These are phyloP conservation scores for Friedmanniomyces simplex DNA, from an alignment of 495 filamentous ascomycete species.

Conservation along the genomic window DNA sequence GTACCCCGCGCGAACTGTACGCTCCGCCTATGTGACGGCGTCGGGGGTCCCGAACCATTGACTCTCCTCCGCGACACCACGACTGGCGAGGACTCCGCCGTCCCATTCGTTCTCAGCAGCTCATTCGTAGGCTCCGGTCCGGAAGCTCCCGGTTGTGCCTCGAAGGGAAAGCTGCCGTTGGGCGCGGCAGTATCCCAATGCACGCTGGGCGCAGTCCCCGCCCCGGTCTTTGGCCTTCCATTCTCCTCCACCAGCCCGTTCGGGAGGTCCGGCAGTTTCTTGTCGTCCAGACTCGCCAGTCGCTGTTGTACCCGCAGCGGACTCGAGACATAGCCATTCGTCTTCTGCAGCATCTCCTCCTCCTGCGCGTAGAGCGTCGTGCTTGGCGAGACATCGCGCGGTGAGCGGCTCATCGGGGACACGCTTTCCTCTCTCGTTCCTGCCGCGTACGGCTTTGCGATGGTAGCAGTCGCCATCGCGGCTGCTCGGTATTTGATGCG, in stretches of 20 bases:
- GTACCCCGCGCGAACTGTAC: constrained; percentile 34
- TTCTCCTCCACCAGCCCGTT: background rate
- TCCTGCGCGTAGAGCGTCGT: background rate
- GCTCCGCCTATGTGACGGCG: constrained; percentile 31
- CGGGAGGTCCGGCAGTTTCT: background rate
- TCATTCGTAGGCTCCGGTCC: constrained; percentile 1
- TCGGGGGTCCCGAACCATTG: constrained; percentile 21
- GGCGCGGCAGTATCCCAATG: background rate
- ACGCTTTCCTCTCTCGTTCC: background rate
- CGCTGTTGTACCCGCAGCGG: constrained; percentile 12
- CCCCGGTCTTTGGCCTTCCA: background rate
- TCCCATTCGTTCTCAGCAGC: background rate
- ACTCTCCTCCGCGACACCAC: constrained; percentile 6
- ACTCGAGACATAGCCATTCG: constrained; percentile 9
- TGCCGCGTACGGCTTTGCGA: background rate
- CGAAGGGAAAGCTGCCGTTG: constrained; percentile 6
- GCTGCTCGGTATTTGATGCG: background rate
- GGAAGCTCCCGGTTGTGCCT: constrained; percentile 1
- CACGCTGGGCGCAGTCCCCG: background rate
- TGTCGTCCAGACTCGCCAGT: constrained; percentile 3
- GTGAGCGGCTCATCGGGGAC: constrained; percentile 3
- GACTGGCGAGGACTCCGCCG: background rate
- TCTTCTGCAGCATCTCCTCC: constrained; percentile 9
- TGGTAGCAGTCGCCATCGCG: background rate
- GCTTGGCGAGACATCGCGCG: constrained; percentile 1